phyloP scores from a whole-genome alignment of 2,329 filamentous ascomycete genomes.

The Xylariomycetidae sp. region DNA sequence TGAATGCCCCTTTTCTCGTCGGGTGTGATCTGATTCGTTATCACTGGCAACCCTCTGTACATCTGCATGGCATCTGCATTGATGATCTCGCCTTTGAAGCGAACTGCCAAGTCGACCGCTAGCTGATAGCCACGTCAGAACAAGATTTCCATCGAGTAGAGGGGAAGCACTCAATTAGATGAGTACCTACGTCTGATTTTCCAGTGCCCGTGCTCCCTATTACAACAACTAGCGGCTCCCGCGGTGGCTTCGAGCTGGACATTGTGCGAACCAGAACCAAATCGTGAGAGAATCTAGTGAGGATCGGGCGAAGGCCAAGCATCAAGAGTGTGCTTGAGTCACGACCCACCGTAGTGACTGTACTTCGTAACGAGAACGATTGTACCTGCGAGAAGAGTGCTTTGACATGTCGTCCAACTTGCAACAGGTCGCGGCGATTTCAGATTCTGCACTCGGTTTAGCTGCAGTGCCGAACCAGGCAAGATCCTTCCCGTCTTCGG shows the following conservation, averaged over 20 bases:
- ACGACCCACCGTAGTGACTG: too few relatives aligned
- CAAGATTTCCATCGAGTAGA: not conserved
- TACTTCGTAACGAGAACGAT: too few relatives aligned
- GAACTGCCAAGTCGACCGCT: constrained; percentile 77
- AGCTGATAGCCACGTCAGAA: too few relatives aligned
- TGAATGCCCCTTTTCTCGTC: constrained; percentile 73
- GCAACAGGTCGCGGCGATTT: too few relatives aligned
- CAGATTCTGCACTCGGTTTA: too few relatives aligned
- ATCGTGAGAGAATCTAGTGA: too few relatives aligned
- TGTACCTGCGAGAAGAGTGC: too few relatives aligned
- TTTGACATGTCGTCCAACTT: too few relatives aligned
- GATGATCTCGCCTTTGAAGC: constrained; percentile 87
- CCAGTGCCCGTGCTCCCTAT: constrained; percentile 89
- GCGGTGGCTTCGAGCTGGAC: constrained; percentile 32
- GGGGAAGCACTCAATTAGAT: not conserved
- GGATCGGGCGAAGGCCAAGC: too few relatives aligned
- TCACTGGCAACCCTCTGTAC: constrained; percentile 84
- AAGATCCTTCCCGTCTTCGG: too few relatives aligned
- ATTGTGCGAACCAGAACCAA: constrained; percentile 33
- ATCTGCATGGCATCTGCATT: constrained; percentile 99
- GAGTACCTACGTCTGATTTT: constrained; percentile 33
- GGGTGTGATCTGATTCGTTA: constrained; percentile 84
- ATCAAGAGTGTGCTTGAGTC: too few relatives aligned
- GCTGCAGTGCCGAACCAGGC: too few relatives aligned
- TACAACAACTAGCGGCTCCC: constrained; percentile 67